A percentile compares a stretch with the other conserved stretches of the same genome.
These are phyloP conservation scores for Fulvia fulva DNA, from an alignment of 2,329 filamentous ascomycete species.

Conservation along the genomic window DNA sequence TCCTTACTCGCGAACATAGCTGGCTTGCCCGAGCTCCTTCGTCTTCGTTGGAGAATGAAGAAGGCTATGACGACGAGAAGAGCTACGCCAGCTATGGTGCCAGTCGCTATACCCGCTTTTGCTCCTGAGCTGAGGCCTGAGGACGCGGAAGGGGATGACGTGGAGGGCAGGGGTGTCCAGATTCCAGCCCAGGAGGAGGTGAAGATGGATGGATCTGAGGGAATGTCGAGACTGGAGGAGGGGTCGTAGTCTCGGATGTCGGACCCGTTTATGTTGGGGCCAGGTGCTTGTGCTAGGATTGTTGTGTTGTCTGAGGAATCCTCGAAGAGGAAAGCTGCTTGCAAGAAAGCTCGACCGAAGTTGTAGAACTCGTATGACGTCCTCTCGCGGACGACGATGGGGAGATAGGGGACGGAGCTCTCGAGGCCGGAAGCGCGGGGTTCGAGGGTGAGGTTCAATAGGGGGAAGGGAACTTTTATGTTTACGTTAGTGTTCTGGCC, in stretches of 20 bases:
- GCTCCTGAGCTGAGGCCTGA: neutral
- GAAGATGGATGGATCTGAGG: neutral
- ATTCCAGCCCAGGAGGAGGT: neutral
- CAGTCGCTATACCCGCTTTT: neutral
- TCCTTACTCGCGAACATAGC: neutral
- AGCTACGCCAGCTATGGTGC: neutral
- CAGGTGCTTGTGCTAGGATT: slow-evolving; percentile 43
- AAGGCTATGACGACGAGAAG: neutral
- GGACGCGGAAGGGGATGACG: neutral
- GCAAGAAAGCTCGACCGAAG: slow-evolving; percentile 45
- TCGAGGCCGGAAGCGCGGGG: slow-evolving; percentile 1
- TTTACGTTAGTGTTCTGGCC: slow-evolving; percentile 29
- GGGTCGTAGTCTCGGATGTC: neutral
- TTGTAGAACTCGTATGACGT: slow-evolving; percentile 21
- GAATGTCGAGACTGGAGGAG: neutral
- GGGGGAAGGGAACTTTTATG: slow-evolving; percentile 42
- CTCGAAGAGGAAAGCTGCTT: slow-evolving; percentile 45
- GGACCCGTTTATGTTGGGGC: slow-evolving; percentile 25
- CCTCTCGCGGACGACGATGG: neutral
- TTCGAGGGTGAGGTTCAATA: slow-evolving; percentile 37
- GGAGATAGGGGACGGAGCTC: neutral
- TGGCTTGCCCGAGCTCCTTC: neutral
- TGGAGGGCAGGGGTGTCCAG: neutral
- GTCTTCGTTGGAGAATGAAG: neutral
- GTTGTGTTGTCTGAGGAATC: slow-evolving; percentile 35